phyloP scores from a whole-genome alignment of 2,329 filamentous ascomycete genomes.

The Alternaria brassicae region DNA sequence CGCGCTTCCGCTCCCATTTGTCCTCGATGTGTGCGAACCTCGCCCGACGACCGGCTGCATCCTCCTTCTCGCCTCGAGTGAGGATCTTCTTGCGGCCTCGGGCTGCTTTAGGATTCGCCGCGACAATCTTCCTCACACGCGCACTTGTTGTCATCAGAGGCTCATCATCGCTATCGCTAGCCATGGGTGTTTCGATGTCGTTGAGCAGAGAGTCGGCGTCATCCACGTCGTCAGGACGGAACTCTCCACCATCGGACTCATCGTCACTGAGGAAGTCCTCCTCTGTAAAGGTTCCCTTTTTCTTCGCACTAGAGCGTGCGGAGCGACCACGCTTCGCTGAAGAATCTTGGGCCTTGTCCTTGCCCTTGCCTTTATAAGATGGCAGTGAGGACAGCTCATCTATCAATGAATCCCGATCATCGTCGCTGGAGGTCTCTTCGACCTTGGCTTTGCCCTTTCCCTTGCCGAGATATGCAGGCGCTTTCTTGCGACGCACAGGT shows the following conservation, averaged over 20 bases:
- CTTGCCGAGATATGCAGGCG: conserved; percentile 24
- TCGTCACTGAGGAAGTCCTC: conserved; percentile 31
- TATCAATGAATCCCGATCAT: conserved; percentile 13
- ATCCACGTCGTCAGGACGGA: conserved; percentile 34
- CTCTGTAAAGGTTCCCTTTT: conserved; percentile 18
- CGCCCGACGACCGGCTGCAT: conserved; percentile 26
- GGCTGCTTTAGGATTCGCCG: conserved; percentile 16
- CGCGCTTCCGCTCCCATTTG: conserved; percentile 57
- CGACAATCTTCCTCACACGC: conserved; percentile 22
- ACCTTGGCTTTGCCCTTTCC: conserved; percentile 24
- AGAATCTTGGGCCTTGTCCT: conserved; percentile 30
- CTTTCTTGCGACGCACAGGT: conserved; percentile 13
- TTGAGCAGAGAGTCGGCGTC: conserved; percentile 32
- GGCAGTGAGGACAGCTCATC: conserved; percentile 13
- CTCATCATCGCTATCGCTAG: conserved; percentile 39
- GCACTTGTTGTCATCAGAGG: conserved; percentile 32
- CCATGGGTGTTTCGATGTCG: conserved; percentile 24
- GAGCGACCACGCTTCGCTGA: conserved; percentile 25
- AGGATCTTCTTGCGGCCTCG: conserved; percentile 38
- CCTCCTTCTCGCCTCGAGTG: conserved; percentile 30
- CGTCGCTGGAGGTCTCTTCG: conserved; percentile 15
- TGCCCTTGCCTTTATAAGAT: conserved; percentile 33
- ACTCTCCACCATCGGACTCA: conserved; percentile 40
- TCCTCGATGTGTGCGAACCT: conserved; percentile 47
- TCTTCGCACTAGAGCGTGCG: conserved; percentile 30